Evolutionary conservation across 129 eudicot species (phyloP).

Genomic region (Ambrosia artemisiifolia): DNA sequence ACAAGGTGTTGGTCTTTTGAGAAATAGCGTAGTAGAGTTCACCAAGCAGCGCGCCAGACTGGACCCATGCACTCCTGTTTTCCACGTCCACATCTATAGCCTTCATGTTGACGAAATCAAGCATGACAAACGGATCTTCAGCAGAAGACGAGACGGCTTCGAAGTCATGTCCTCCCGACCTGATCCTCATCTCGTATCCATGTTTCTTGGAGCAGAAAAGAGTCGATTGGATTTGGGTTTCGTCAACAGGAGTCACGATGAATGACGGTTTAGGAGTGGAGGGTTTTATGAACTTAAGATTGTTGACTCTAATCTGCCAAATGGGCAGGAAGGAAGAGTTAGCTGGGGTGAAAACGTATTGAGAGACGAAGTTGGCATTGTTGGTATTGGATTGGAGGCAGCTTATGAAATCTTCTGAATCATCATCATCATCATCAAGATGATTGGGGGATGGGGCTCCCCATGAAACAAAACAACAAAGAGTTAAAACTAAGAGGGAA

Average conservation of each 20-base stretch:
- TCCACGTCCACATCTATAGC: not conserved
- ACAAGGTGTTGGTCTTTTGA: not conserved
- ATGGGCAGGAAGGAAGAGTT: constrained; percentile 4
- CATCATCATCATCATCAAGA: too few relatives aligned
- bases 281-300: not conserved
- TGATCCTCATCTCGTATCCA: constrained; percentile 12
- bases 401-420: not conserved
- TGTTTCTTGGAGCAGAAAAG: constrained; percentile 9
- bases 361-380: not conserved
- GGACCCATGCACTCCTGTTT: constrained; percentile 2
- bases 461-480: not conserved
- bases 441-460: not conserved
- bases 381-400: not conserved
- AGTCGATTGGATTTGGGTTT: not conserved
- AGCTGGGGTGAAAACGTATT: not conserved
- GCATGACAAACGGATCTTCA: constrained; percentile 4
- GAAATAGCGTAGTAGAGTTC: constrained; percentile 9
- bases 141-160: constrained; percentile 6
- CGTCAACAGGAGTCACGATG: not conserved
- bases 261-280: not conserved
- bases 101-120: constrained; percentile 4
- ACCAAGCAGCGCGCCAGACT: constrained; percentile 6
- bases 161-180: constrained; percentile 8
- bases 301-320: not conserved
- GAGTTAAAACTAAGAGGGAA: not conserved